Evolutionary conservation across 805 yeast species (phyloP).

Genomic region (Lipomyces orientalis): DNA sequence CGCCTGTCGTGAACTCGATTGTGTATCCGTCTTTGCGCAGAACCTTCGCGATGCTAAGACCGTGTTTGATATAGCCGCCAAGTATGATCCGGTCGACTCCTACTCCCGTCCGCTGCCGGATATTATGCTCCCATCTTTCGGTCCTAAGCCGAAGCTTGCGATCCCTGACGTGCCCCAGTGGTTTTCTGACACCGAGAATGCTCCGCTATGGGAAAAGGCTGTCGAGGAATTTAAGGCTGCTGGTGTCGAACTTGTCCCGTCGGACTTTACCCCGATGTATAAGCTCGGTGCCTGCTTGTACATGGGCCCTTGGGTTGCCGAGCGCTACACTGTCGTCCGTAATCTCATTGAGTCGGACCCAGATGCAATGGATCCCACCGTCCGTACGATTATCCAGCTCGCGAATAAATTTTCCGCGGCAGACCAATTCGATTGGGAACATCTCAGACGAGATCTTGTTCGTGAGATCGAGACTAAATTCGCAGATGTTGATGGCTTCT

Average conservation of each 20-base stretch:
- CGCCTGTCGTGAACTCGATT: constrained; percentile 94
- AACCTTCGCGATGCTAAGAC: constrained; percentile 83
- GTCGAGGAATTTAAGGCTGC: constrained; percentile 56
- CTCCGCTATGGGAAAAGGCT: constrained; percentile 66
- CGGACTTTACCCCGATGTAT: constrained; percentile 76
- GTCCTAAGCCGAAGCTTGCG: constrained; percentile 67
- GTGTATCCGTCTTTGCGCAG: constrained; percentile 83
- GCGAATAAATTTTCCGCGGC: constrained; percentile 83
- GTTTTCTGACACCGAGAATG: constrained; percentile 85
- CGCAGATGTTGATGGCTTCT: constrained; percentile 68
- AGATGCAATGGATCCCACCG: constrained; percentile 81
- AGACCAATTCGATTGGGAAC: constrained; percentile 83
- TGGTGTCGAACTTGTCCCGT: constrained; percentile 65
- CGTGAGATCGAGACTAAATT: constrained; percentile 65
- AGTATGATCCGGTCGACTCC: constrained; percentile 75
- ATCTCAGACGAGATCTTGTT: constrained; percentile 79
- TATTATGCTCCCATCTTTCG: constrained; percentile 65
- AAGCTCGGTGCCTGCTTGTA: constrained; percentile 85
- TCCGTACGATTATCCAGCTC: constrained; percentile 69
- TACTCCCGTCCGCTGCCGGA: constrained; percentile 78
- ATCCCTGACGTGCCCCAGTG: constrained; percentile 76
- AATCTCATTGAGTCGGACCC: constrained; percentile 61
- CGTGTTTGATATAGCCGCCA: constrained; percentile 70
- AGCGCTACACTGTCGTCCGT: constrained; percentile 82
- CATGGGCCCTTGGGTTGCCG: constrained; percentile 99